A percentile compares a stretch with the other conserved stretches of the same genome.
Evolutionary conservation across 495 filamentous ascomycete species (phyloP).

Genomic region (Chaetomium fimeti): DNA sequence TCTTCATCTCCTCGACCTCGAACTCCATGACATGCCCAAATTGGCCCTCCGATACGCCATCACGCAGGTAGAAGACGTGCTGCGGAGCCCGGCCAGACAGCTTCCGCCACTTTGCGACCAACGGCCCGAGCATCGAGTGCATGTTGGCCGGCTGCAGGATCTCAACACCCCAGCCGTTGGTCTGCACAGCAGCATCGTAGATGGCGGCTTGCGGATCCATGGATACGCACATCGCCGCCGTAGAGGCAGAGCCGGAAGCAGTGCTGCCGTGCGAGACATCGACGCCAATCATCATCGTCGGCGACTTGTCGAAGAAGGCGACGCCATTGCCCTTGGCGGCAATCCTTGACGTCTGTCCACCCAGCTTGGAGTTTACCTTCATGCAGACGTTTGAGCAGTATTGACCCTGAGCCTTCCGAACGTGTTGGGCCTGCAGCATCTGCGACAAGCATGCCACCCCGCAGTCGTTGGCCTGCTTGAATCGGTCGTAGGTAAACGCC

Average conservation of each 20-base stretch:
- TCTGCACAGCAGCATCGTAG: conserved; percentile 73
- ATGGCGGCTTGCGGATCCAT: conserved; percentile 64
- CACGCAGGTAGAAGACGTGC: conserved; percentile 88
- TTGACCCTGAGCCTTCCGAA: conserved; percentile 61
- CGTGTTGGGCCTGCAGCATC: conserved; percentile 60
- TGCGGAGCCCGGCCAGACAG: conserved; percentile 55
- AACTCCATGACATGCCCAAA: conserved; percentile 68
- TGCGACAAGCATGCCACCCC: conserved; percentile 77
- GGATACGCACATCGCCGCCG: conserved; percentile 84
- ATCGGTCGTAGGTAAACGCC: conserved; percentile 62
- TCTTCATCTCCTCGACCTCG: conserved; percentile 71
- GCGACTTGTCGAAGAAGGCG: conserved; percentile 41
- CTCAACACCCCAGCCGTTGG: conserved; percentile 75
- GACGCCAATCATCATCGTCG: conserved; percentile 77
- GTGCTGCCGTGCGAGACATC: conserved; percentile 86
- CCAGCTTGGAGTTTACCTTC: conserved; percentile 97
- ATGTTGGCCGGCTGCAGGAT: conserved; percentile 67
- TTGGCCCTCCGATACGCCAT: conserved; percentile 88
- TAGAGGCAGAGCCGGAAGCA: conserved; percentile 61
- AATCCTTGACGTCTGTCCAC: conserved; percentile 62
- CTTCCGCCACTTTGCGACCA: conserved; percentile 62
- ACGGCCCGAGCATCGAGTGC: conserved; percentile 56
- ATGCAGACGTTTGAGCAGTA: conserved; percentile 86
- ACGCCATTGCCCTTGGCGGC: conserved; percentile 9
- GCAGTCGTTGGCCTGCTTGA: conserved; percentile 83